Conservation (phyloP, 805 yeast species). For the Starmerella davenportii region DNA sequence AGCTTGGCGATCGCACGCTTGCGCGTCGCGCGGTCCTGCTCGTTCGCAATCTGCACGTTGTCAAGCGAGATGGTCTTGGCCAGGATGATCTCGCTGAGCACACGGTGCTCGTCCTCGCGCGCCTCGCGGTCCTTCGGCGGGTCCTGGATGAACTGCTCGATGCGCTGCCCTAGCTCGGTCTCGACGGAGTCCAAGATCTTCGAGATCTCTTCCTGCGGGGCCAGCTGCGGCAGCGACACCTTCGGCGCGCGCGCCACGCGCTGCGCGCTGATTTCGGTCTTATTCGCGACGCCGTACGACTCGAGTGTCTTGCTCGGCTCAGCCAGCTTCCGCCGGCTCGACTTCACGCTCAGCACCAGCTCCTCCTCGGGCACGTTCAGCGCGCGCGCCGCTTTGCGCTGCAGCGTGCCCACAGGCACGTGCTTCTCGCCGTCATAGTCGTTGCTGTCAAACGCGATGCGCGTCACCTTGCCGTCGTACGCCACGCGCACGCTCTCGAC, state of each 20-base stretch:
- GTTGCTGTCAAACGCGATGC: conserved; percentile 14
- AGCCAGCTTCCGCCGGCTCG: conserved; percentile 12
- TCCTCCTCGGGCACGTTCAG: conserved; percentile 29
- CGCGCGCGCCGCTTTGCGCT: conserved; percentile 37
- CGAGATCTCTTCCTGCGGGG: conserved; percentile 18
- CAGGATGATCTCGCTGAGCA: conserved; percentile 22
- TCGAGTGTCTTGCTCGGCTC: conserved; percentile 11
- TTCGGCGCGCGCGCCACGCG: conserved; percentile 6
- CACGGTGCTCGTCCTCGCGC: conserved; percentile 20
- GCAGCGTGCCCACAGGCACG: conserved; percentile 44
- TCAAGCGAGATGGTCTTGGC: conserved; percentile 23
- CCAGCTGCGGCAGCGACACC: conserved; percentile 6
- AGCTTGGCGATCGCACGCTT: conserved; percentile 22
- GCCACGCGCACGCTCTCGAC: conserved; percentile 14
- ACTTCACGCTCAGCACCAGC: conserved; percentile 10
- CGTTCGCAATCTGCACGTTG: conserved; percentile 21
- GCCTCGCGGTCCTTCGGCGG: conserved; percentile 15
- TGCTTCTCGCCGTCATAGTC: conserved; percentile 33
- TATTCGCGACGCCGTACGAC: conserved; percentile 11
- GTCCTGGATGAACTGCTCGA: conserved; percentile 12
- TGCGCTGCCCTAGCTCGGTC: conserved; percentile 17
- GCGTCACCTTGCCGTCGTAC: conserved; percentile 13
- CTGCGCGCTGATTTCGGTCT: conserved; percentile 2
- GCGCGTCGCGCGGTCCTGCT: conserved; percentile 20
- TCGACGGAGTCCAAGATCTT: conserved; percentile 16